Percentiles rank a stretch among this genome's conserved stretches.
phyloP scores from a whole-genome alignment of 2,329 filamentous ascomycete genomes.

The Aspergillus novofumigatus region DNA sequence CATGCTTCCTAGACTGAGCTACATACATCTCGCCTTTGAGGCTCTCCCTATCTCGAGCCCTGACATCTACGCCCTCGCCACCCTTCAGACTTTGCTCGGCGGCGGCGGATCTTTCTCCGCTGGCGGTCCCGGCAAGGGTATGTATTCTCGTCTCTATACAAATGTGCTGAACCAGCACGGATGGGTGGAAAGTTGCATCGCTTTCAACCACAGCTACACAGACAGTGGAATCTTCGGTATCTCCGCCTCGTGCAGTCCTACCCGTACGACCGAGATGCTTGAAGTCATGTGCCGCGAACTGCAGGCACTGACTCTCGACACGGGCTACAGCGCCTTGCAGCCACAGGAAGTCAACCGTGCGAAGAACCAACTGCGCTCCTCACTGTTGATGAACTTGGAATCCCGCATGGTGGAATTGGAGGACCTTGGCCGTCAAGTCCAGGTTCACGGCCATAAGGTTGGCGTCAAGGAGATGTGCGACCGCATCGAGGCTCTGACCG shows the following conservation, averaged over 20 bases:
- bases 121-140: conserved; percentile 94
- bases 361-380: conserved; percentile 92
- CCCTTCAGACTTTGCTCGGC: conserved; percentile 89
- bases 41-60: conserved; percentile 83
- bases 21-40: conserved; percentile 95
- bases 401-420: conserved; percentile 96
- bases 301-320: conserved; percentile 69
- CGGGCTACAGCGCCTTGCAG: conserved; percentile 68
- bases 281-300: conserved; percentile 94
- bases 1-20: conserved; percentile 73
- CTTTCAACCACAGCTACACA: conserved; percentile 97
- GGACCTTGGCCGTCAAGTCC: conserved; percentile 89
- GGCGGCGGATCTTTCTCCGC: conserved; percentile 96
- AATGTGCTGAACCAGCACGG: conserved; percentile 96
- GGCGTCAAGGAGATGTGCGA: conserved; percentile 90
- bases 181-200: conserved; percentile 93
- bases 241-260: conserved; percentile 76
- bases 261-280: conserved; percentile 75
- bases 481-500: conserved; percentile 76
- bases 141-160: conserved; percentile 97
- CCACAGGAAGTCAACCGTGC: conserved; percentile 79
- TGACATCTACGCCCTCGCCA: conserved; percentile 94
- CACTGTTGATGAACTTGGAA: conserved; percentile 94
- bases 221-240: conserved; percentile 96
- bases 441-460: conserved; percentile 91